phyloP scores from a whole-genome alignment of 305 asterid species.

The Striga hermonthica region DNA sequence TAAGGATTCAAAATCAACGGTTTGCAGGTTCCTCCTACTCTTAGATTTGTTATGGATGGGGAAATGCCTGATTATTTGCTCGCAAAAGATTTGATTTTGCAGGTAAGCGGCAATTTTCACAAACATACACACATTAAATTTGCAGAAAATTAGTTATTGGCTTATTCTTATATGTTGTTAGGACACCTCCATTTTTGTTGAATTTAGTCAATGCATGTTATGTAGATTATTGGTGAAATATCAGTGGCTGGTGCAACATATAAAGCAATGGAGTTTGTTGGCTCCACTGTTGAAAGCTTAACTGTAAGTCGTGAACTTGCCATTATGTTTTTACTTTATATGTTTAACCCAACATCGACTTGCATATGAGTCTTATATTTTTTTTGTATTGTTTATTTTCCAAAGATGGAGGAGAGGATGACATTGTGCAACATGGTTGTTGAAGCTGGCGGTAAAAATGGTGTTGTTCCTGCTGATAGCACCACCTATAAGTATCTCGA shows the following conservation, averaged over 20 bases:
- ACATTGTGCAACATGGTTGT: conserved; percentile 97
- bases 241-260: conserved; percentile 98
- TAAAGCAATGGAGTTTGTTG: conserved; percentile 95
- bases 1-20: conserved; percentile 20
- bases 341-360: conserved; percentile 6
- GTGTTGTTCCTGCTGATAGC: conserved; percentile 87
- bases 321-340: neutral
- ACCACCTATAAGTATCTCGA: conserved; percentile 85
- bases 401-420: conserved; percentile 98
- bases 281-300: conserved; percentile 84
- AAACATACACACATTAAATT: neutral
- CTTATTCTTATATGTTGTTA: conserved; percentile 5
- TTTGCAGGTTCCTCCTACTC: conserved; percentile 88
- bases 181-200: conserved; percentile 23
- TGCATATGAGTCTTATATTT: neutral
- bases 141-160: neutral
- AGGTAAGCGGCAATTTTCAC: conserved; percentile 44
- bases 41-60: conserved; percentile 96
- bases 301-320: conserved; percentile 45
- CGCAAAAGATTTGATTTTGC: conserved; percentile 94
- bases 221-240: conserved; percentile 94
- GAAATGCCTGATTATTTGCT: conserved; percentile 96
- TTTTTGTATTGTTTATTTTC: conserved; percentile 11
- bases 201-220: conserved; percentile 24
- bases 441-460: conserved; percentile 98